Base-by-base conservation (phyloP, 208 protist genomes). In the Wallacemonas rigidus region DNA sequence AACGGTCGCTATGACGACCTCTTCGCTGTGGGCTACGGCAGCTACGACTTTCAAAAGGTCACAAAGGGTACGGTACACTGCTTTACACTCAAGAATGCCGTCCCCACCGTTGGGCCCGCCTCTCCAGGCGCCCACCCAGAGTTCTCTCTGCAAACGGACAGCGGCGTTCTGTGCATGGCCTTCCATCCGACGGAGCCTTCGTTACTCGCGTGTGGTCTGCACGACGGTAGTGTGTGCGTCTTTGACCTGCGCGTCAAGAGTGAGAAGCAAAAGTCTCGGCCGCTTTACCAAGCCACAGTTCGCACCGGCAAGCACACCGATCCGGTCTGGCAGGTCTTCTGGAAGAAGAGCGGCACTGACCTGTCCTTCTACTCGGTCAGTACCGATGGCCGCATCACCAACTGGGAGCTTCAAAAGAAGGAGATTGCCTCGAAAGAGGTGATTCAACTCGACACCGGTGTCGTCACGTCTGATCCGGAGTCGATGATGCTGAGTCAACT, bases 61-160 rank as follows among this genome's bases (percentile, higher is more conserved):
- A 80, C 85, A n/a, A 89, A 89, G 53, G 98, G 98, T 53, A 74
- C 92, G 5, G 88, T 99, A 41, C 92, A 95, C 76, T 95, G 94
- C 78, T 99, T 97, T 83, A 97, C 98, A n/a, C 83, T 99, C 12
- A 99, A 99, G 85, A 99, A 99, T 77, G 88, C 91, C 17, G 89
- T 97, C 36, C 92, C 92, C 9, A 91, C 89, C n/a, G 67, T 71
- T 4, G 85, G 83, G 5, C 63, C 72, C 40, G 54, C 73, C n/a
- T 67, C 65, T 50, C 53, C 75, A 14, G 81, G 94, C 3, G 92
- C 93, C 17, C 83, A 95, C 75, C 98, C 98, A 9, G 97, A 99
- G 84, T 98, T 97, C 67, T 86, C 85, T 44, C 98, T 98, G 68
- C 75, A 85, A 50, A 76, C 90, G 7, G 88, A 97, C 61, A 92